A percentile compares a stretch with the other conserved stretches of the same genome.
Conservation (phyloP, 208 protist genomes). For the Tritrichomonas foetus region DNA sequence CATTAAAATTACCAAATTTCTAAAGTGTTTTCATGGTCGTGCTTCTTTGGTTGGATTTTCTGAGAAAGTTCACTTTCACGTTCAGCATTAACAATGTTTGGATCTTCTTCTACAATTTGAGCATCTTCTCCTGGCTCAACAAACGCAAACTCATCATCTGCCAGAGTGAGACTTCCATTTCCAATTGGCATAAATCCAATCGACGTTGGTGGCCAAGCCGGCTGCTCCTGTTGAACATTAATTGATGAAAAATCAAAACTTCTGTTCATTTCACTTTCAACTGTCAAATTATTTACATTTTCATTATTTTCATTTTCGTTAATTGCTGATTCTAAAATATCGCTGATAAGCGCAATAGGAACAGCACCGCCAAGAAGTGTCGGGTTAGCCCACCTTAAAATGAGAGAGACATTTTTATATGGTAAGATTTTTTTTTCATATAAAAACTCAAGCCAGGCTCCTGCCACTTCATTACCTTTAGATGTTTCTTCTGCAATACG, state of each 20-base stretch:
- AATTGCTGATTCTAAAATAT: background rate
- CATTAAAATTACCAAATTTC: too few species aligned
- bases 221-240: background rate
- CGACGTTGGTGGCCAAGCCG: background rate
- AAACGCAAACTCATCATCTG: background rate
- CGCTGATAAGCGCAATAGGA: background rate
- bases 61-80: too few species aligned
- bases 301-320: background rate
- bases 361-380: background rate
- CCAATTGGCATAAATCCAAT: background rate
- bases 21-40: too few species aligned
- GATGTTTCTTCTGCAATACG: background rate
- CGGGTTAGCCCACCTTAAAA: background rate
- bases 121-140: background rate
- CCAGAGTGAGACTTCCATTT: background rate
- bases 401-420: background rate
- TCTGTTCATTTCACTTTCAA: background rate
- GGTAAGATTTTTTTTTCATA: background rate
- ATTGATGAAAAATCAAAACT: background rate
- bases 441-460: background rate
- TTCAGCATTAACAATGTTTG: too few species aligned
- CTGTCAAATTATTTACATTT: background rate
- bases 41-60: too few species aligned
- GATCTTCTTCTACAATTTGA: too few species aligned
- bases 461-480: background rate